Evolutionary conservation across 768 basidiomycete species (phyloP).

Genomic region (Roridomyces roridus): DNA sequence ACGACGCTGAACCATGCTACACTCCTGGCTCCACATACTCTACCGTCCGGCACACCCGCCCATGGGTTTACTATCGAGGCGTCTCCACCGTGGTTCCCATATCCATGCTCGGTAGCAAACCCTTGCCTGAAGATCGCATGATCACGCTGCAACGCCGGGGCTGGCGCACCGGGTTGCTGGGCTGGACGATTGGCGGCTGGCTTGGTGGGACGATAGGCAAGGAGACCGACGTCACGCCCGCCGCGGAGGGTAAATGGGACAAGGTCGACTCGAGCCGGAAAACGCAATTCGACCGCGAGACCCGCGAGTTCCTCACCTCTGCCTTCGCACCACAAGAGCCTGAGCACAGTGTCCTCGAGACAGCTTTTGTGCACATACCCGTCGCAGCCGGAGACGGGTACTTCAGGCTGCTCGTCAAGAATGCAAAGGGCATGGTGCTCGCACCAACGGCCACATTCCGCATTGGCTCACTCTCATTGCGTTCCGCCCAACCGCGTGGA

Average conservation of each 20-base stretch:
- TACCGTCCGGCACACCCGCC: slow-evolving; percentile 51
- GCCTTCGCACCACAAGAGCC: slow-evolving; percentile 29
- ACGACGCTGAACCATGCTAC: slow-evolving; percentile 45
- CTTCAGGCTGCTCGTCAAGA: slow-evolving; percentile 43
- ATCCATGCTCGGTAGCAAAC: slow-evolving; percentile 13
- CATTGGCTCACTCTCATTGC: slow-evolving; percentile 46
- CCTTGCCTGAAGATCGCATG: slow-evolving; percentile 25
- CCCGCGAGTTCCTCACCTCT: slow-evolving; percentile 40
- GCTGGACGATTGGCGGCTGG: slow-evolving; percentile 12
- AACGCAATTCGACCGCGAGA: slow-evolving; percentile 31
- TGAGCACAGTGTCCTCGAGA: slow-evolving; percentile 41
- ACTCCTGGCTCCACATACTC: slow-evolving; percentile 51
- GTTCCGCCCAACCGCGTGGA: slow-evolving; percentile 43
- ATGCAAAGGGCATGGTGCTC: slow-evolving; percentile 40
- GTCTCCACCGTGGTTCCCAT: slow-evolving; percentile 48
- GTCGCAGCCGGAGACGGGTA: slow-evolving; percentile 40
- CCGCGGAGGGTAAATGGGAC: slow-evolving; percentile 42
- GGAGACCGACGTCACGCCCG: slow-evolving; percentile 49
- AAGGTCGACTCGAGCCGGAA: slow-evolving; percentile 32
- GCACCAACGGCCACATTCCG: slow-evolving; percentile 37
- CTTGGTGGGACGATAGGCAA: slow-evolving; percentile 37
- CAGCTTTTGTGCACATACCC: slow-evolving; percentile 40
- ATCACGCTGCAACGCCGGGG: slow-evolving; percentile 42
- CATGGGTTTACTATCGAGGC: slow-evolving; percentile 40
- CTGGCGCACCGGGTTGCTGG: slow-evolving; percentile 21